Base-by-base conservation (phyloP, 148 eudicot genomes). In the Heliamphora exappendiculata region DNA sequence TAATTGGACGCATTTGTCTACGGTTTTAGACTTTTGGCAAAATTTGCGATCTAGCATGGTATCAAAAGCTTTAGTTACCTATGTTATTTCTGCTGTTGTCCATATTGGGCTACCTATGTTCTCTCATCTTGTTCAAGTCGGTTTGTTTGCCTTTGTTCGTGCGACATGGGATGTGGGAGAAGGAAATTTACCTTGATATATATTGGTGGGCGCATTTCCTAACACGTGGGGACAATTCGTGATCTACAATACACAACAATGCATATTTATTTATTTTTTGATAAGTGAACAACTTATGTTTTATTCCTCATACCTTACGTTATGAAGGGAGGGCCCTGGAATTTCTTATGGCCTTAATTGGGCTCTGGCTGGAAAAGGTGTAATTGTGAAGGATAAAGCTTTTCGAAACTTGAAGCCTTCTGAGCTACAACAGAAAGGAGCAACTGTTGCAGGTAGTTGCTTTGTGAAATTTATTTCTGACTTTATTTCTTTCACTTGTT, bases 291-390 rank as follows among this genome's bases (percentile, higher is more conserved):
- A n/a, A n/a, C n/a, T n/a, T n/a, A n/a, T n/a, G n/a, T n/a, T n/a
- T n/a, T 39, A 29, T 34, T 50, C 50, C 42, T 34, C 49, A 39
- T 70, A 5, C 20, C 28, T n/a, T 45, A 17, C 28, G 12, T 60
- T 34, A 75, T 78, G 39, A 41, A 72, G 76, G 65, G 75, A 75
- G 36, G 70, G 36, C 37, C 82, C 82, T 51, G 66, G 41, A 39
- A 60, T 70, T 34, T 80, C 70, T 60, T 7, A 41, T 62, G 82
- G 82, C 5, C 76, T 80, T 69, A 59, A 75, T 63, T 62, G 59
- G 72, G 82, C 79, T 53, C 45, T 80, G 33, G 79, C 82, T 59
- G 79, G 82, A 70, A 80, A 60, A 76, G 82, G 82, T 64, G 72
- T 80, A 37, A 75, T 80, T 47, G 82, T 80, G 55, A 70, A 69